Evolutionary conservation across 352 stramenopile genomes (phyloP), one percentile per base, ranked within the genome.

Genomic region (Globisporangium polare): DNA sequence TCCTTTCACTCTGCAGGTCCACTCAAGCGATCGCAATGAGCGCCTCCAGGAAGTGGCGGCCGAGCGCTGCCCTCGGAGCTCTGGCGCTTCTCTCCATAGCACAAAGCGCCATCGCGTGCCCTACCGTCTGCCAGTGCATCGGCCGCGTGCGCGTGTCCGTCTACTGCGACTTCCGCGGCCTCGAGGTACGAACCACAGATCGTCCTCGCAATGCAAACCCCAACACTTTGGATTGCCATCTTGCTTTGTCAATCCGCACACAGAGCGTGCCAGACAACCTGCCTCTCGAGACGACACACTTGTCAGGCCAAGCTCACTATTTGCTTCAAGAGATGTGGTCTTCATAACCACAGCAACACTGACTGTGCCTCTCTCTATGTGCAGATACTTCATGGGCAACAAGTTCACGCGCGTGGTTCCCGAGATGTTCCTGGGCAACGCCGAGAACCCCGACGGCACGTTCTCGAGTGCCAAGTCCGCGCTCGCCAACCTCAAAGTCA

Each of bases 101-200:
- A 6, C 10, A n/a, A 12, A 20, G 20, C 3, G 2, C 35, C 1
- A 6, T 17, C 13, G 62, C 63, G 20, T 92, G 80, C 31, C 83
- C 85, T 12, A 65, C 61, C 0, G 67, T 73, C 24, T 92, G 83
- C 29, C 68, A 84, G 33, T 94, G 85, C 66, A 83, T 90, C 42
- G 82, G 82, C 24, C 66, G 69, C n/a, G 68, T 72, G 26, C 77
- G 80, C 26, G 72, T 92, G 20, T 82, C 79, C 17, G 84, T 94
- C 10, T 86, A 90, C 64, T 92, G 85, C 58, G 82, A 94, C 61
- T 92, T 88, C 46, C 79, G 77, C 26, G 77, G 65, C 1, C 77
- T 94, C 41, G 53, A 76, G 65, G 84, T 90, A 33, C 4, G 15
- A 22, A 9, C 39, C 39, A 45, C 39, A 12, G 17, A 5, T 17